These are phyloP conservation scores for Fistulinella prunicolor DNA, from an alignment of 768 basidiomycete genomes.

Conservation along the genomic window DNA sequence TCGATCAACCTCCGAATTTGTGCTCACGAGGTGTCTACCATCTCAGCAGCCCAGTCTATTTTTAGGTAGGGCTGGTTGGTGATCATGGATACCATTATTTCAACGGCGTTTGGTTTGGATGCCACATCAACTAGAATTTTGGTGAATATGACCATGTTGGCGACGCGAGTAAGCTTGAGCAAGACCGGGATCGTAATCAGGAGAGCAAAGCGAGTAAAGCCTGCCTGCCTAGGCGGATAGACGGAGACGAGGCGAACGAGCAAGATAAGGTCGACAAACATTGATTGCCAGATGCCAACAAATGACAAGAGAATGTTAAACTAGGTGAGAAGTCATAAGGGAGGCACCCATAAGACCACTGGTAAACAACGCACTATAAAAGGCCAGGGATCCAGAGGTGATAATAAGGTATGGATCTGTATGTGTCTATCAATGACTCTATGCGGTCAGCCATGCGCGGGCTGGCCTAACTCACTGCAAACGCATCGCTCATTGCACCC, in stretches of 20 bases:
- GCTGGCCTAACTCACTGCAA: conserved; percentile 5
- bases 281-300: conserved; percentile 21
- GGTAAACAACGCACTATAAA: background rate
- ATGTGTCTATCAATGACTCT: background rate
- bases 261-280: conserved; percentile 25
- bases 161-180: conserved; percentile 23
- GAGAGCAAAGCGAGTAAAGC: conserved; percentile 5
- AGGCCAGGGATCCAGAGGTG: conserved; percentile 17
- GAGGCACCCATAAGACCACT: background rate
- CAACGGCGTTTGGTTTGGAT: conserved; percentile 6
- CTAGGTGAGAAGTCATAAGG: conserved; percentile 2
- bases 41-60: conserved; percentile 30
- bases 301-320: conserved; percentile 19
- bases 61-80: conserved; percentile 29
- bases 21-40: conserved; percentile 30
- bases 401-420: conserved; percentile 24
- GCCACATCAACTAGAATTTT: conserved; percentile 8
- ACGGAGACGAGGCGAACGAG: conserved; percentile 24
- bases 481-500: conserved; percentile 10
- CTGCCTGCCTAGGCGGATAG: conserved; percentile 14
- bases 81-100: conserved; percentile 2
- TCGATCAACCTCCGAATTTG: background rate
- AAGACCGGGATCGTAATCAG: conserved; percentile 15
- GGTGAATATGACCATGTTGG: conserved; percentile 25
- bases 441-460: no score